Evolutionary conservation across 2,329 filamentous ascomycete species (phyloP), one percentile per base, ranked within the genome.

Genomic region (Chaetomiaceae sp.): DNA sequence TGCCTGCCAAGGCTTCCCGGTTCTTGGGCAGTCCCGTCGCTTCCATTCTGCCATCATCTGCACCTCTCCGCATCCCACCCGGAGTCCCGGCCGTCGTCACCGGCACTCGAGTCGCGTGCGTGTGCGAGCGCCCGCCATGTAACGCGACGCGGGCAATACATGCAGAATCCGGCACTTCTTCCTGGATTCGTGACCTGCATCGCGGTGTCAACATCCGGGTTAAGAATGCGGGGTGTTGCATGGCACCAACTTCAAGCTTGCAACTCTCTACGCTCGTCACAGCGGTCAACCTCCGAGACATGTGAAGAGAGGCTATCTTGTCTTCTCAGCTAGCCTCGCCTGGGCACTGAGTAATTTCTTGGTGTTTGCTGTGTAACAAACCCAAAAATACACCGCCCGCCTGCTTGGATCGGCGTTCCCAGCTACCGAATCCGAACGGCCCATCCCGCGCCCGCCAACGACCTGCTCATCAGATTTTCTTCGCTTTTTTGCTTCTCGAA

Each of bases 141-240:
- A 54, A 54, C 51, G 6, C 51, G 37, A 43, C 47, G 23, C 47
- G 51, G 49, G 37, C 44, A 17, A 20, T 23, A 25, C 40, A 3
- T 45, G 19, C 36, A 43, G 33, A 25, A 48, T 37, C 15, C 31
- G 39, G 31, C 31, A 25, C 12, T 40, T 12, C 1, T 4, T 31
- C 29, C 47, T 27, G 15, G 39, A 43, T 45, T n/a, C 39, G 17
- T 51, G 47, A 43, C 38, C 38, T 50, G 40, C 33, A 38, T 36
- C 23, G 25, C 23, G 39, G 39, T 31, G 34, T 36, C 27, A 19
- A 22, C 29, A 51, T 44, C 38, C 19, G 20, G 38, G 19, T 8
- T n/a, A n/a, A n/a, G 34, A 6, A 17, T 15, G 15, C n/a, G 34
- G 34, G 4, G 14, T 15, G 7, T 34, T 34, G 33, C 9, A 34